phyloP scores from a whole-genome alignment of 1,139 yeast genomes.

The Ogataea hybrid region DNA sequence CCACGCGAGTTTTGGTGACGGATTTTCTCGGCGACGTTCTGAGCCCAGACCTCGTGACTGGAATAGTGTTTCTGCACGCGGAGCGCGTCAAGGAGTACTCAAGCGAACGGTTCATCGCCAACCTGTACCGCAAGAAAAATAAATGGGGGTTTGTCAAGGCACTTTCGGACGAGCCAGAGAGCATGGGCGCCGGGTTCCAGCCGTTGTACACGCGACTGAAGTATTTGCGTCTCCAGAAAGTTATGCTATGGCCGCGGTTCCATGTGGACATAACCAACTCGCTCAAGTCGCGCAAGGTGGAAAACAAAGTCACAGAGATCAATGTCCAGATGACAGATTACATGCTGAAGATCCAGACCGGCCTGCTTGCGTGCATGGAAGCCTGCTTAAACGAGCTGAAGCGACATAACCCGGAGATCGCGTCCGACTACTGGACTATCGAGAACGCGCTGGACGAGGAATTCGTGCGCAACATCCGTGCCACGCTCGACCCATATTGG shows the following conservation, averaged over 20 bases:
- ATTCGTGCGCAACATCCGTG: slow-evolving; percentile 61
- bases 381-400: slow-evolving; percentile 76
- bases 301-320: slow-evolving; percentile 66
- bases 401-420: slow-evolving; percentile 64
- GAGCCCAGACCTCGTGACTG: slow-evolving; percentile 69
- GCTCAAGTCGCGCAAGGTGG: slow-evolving; percentile 38
- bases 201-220: slow-evolving; percentile 71
- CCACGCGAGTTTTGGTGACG: slow-evolving; percentile 78
- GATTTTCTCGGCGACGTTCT: slow-evolving; percentile 76
- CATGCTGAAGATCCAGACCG: slow-evolving; percentile 81
- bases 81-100: slow-evolving; percentile 74
- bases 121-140: slow-evolving; percentile 68
- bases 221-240: slow-evolving; percentile 58
- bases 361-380: slow-evolving; percentile 74
- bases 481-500: slow-evolving; percentile 78
- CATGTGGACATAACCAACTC: slow-evolving; percentile 81
- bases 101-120: slow-evolving; percentile 76
- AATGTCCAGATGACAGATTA: slow-evolving; percentile 66
- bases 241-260: slow-evolving; percentile 90
- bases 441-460: slow-evolving; percentile 69
- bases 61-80: slow-evolving; percentile 78
- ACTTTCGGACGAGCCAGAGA: slow-evolving; percentile 81
- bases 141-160: slow-evolving; percentile 91
- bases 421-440: slow-evolving; percentile 77
- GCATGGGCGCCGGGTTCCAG: slow-evolving; percentile 67